Conservation (phyloP, 1,284 basidiomycete species). For the Calocybe gambosa region DNA sequence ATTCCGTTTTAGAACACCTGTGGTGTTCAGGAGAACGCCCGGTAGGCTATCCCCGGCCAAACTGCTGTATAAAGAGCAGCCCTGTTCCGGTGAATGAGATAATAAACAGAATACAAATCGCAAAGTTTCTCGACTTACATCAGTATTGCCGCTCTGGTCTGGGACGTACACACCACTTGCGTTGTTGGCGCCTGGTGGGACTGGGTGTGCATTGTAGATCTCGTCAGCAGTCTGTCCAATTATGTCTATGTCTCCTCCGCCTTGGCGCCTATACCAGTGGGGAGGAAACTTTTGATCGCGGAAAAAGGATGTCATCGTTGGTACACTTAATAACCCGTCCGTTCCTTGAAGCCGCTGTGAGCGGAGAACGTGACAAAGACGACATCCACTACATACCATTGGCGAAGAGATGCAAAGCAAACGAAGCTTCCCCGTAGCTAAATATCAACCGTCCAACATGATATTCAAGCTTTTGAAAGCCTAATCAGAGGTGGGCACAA, state of each 20-base stretch:
- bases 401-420: conserved; percentile 14
- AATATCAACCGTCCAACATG: conserved; percentile 12
- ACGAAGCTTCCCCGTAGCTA: conserved; percentile 16
- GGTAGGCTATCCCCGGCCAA: conserved; percentile 12
- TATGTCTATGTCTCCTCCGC: conserved; percentile 8
- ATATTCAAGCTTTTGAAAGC: conserved; percentile 16
- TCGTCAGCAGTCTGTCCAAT: background rate
- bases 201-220: conserved; percentile 6
- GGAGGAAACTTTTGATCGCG: conserved; percentile 14
- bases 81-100: no score
- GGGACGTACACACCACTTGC: conserved; percentile 8
- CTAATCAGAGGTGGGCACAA: no score
- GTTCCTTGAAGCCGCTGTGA: conserved; percentile 5
- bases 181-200: conserved; percentile 11
- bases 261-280: no score
- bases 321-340: conserved; percentile 8
- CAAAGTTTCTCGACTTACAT: no score
- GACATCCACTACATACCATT: conserved; percentile 6
- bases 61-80: conserved; percentile 9
- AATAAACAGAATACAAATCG: no score
- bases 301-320: conserved; percentile 16
- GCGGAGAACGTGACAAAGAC: no score
- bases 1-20: conserved; percentile 12
- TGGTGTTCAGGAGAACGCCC: conserved; percentile 12
- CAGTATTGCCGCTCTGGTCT: no score